Evolutionary conservation across 1,139 yeast species (phyloP), one percentile per base, ranked within the genome.

Genomic region (Nakaseomyces uthaithaninus): DNA sequence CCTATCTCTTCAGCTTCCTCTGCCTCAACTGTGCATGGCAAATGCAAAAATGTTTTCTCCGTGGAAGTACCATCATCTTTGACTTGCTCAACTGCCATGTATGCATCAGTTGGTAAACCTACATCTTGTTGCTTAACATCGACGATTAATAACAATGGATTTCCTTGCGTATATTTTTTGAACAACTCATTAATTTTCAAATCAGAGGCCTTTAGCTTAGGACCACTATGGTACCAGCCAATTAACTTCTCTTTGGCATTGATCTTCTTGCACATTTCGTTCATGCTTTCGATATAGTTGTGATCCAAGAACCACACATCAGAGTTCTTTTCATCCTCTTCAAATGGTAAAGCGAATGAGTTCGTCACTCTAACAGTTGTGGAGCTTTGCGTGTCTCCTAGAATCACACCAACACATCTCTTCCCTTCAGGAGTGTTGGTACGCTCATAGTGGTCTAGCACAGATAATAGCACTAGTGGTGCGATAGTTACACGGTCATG

Each of bases 1-100:
- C 98, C 98, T 53, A 93, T 93, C 64, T 93, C 99, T 65, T 93
- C 98, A 3, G 98, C 98, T 62, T 93, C 98, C 61, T 93, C 98
- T 3, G 99, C 99, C 59, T 86, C 94, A 49, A 93, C 87, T 24
- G 77, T 71, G 11, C 95, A 84, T 11, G 97, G 95, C 28, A 89
- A 80, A 63, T 93, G 98, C 30, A 86, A 77, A 67, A 91, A 91
- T 1, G 97, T 89, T 64, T 80, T 80, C 58, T 87, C 95, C 3
- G 95, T 85, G 3, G 91, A 78, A 1, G 95, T 76, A n/a, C 98
- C 98, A 63, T 89, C 97, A 55, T 87, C 93, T 60, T 87, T 89
- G 48, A 91, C 85, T 65, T 91, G 98, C 57, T 93, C 97, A 31
- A 91, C 80, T 3, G 97, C 94, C 53, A 80, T 72, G 60, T 93